Conservation (phyloP, 805 yeast species). For the Pichia kluyveri region DNA sequence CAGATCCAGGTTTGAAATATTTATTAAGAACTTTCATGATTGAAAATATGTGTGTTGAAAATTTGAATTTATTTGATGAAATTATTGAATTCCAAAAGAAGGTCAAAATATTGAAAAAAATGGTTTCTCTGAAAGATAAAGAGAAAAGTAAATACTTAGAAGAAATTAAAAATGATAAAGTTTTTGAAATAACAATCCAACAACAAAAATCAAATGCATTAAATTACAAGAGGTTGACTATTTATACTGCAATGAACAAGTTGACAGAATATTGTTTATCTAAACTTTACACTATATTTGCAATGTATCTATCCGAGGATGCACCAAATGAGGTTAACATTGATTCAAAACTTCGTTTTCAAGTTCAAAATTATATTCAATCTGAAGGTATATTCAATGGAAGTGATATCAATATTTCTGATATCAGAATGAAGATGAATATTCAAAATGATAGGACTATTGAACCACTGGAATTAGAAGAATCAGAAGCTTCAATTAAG, state of each 20-base stretch:
- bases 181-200: neutral
- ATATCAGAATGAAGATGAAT: neutral
- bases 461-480: too few species aligned
- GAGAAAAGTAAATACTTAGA: slow-evolving; percentile 12
- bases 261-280: slow-evolving; percentile 50
- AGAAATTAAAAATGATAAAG: neutral
- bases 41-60: slow-evolving; percentile 62
- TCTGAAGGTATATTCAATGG: neutral
- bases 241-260: slow-evolving; percentile 30
- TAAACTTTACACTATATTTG: slow-evolving; percentile 53
- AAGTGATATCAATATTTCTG: slow-evolving; percentile 1
- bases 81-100: slow-evolving; percentile 43
- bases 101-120: slow-evolving; percentile 33
- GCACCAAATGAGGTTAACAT: slow-evolving; percentile 68
- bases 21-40: slow-evolving; percentile 60
- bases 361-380: slow-evolving; percentile 5
- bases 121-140: slow-evolving; percentile 25
- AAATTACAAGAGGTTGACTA: slow-evolving; percentile 22
- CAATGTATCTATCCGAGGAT: slow-evolving; percentile 54
- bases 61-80: slow-evolving; percentile 61
- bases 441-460: neutral
- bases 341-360: slow-evolving; percentile 28
- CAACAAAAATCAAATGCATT: slow-evolving; percentile 8
- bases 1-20: slow-evolving; percentile 69
- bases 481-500: too few species aligned